Evolutionary conservation across 371 early-diverging fungal genomes (phyloP).

Genomic region (Apophysomyces elegans): DNA sequence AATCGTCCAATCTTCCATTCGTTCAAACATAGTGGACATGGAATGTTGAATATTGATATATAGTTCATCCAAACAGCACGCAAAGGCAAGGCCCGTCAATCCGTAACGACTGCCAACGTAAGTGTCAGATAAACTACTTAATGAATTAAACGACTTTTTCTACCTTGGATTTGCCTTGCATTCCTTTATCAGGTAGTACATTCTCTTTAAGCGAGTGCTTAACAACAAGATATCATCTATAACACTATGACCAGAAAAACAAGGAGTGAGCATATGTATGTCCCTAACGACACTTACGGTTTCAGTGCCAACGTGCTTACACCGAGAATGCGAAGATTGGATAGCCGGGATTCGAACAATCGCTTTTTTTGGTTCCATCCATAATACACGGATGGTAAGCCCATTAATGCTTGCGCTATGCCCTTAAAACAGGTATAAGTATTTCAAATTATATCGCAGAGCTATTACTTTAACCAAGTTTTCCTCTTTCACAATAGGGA

Average conservation of each 20-base stretch:
- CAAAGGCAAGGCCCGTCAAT: conserved; percentile 52
- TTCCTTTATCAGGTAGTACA: conserved; percentile 32
- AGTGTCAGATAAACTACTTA: background rate
- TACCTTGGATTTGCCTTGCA: conserved; percentile 46
- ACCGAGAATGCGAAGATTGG: conserved; percentile 44
- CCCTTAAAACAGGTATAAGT: background rate
- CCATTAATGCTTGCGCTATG: conserved; percentile 30
- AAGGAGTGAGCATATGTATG: background rate
- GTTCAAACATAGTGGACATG: conserved; percentile 31
- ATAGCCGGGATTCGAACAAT: conserved; percentile 34
- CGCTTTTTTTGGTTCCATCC: conserved; percentile 22
- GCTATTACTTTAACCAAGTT: conserved; percentile 26
- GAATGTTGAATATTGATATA: conserved; percentile 44
- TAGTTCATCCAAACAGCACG: conserved; percentile 46
- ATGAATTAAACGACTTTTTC: background rate
- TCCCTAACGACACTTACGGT: conserved; percentile 15
- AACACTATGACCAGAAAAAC: background rate
- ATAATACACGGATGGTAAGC: conserved; percentile 40
- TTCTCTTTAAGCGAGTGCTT: conserved; percentile 39
- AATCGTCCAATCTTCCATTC: conserved; percentile 22
- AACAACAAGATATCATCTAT: conserved; percentile 36
- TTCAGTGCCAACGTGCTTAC: conserved; percentile 35
- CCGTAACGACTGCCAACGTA: conserved; percentile 39
- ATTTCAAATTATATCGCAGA: background rate
- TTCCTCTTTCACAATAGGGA: conserved; percentile 17